Evolutionary conservation across 1,284 basidiomycete species (phyloP), one percentile per base, ranked within the genome.

Genomic region (Cutaneotrichosporon sp.): DNA sequence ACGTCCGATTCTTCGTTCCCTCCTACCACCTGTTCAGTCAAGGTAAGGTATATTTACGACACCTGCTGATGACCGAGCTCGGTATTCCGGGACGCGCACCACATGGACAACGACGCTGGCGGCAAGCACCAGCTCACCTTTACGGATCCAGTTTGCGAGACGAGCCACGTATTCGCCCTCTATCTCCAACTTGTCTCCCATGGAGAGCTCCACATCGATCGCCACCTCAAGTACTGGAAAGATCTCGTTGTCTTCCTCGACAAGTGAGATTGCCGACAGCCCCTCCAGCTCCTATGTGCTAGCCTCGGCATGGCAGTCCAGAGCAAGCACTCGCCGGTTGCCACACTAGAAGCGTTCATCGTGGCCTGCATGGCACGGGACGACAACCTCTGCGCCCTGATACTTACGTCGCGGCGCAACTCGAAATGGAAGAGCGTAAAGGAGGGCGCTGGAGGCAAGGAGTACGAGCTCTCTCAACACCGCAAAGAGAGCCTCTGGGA

Each of bases 11-110:
- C 62, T 18, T 55, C 7, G 52, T 66, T 2, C 65, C 63, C 10
- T 59, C 49, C 22, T 64, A 57, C 36, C 63, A 60, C 26, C 61
- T 69, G 8, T 65, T 66, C 21, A 47, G 47, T 46, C 55, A 13
- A 61, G 58, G 65, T 66, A 50, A 50, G 65, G 30, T 4, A 18
- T 21, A 5, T 18, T 0, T 22, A 13, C 42, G 6, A 13, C 13
- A 6, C 10, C 22, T 22, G 49, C 47, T 32, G 40, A 18, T 13
- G 5, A 8, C 21, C 18, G 49, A 62, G 61, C 40, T n/a, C 56
- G 1, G 21, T 58, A 2, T 62, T 62, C 31, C 61, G 61, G 1
- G 61, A 62, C 14, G 55, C 55, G 21, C 36, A 40, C n/a, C 21
- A 40, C n/a, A 38, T 56, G 7, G 34, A 21, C 36, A 40, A 40